A percentile compares a stretch with the other conserved stretches of the same genome.
phyloP scores from a whole-genome alignment of 352 stramenopile species.

The Phytophthora aleatoria region DNA sequence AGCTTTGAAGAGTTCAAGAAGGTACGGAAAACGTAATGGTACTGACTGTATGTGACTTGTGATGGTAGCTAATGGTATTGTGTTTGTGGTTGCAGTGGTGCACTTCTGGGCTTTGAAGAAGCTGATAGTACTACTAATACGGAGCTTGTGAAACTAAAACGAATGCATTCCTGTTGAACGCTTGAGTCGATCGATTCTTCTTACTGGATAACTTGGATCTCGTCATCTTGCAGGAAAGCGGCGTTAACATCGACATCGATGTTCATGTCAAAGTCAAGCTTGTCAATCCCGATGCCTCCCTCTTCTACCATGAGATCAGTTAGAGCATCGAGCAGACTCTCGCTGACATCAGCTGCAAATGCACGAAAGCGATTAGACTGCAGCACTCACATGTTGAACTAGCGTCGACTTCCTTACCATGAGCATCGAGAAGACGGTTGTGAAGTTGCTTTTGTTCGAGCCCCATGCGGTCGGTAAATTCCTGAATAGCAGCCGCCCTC shows the following conservation, averaged over 20 bases:
- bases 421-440: slow-evolving; percentile 39
- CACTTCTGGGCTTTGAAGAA: slow-evolving; percentile 40
- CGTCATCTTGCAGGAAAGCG: slow-evolving; percentile 26
- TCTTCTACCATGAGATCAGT: slow-evolving; percentile 50
- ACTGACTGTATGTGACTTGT: slow-evolving; percentile 3
- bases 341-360: slow-evolving; percentile 41
- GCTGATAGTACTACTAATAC: neutral
- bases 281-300: slow-evolving; percentile 47
- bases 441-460: slow-evolving; percentile 34
- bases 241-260: slow-evolving; percentile 32
- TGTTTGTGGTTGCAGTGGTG: slow-evolving; percentile 40
- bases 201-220: slow-evolving; percentile 23
- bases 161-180: slow-evolving; percentile 25
- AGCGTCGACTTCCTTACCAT: slow-evolving; percentile 25
- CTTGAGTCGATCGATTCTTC: neutral
- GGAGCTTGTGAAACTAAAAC: slow-evolving; percentile 24
- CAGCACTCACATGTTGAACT: slow-evolving; percentile 1
- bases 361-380: slow-evolving; percentile 16
- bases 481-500: slow-evolving; percentile 25
- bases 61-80: slow-evolving; percentile 17
- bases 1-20: slow-evolving; percentile 92
- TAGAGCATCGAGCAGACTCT: slow-evolving; percentile 47
- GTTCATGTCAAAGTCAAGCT: slow-evolving; percentile 38
- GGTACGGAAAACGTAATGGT: slow-evolving; percentile 38
- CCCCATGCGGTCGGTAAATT: slow-evolving; percentile 28